These are phyloP conservation scores for Phoenix dactylifera DNA, from an alignment of 176 grass and related monocot genomes.

Conservation along the genomic window DNA sequence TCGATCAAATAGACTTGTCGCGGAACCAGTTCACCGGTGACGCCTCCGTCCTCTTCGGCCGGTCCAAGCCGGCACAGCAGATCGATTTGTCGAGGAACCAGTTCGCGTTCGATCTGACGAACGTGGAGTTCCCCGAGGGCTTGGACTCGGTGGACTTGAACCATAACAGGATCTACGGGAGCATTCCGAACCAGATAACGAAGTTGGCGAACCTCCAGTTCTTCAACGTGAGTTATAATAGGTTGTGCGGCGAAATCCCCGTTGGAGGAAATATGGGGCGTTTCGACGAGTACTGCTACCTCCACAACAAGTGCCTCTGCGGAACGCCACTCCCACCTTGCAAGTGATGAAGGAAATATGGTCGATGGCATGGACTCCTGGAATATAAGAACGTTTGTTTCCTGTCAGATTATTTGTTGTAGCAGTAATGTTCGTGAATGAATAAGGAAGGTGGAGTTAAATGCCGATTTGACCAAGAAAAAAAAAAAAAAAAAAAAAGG, in stretches of 20 bases:
- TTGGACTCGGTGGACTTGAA: constrained; percentile 61
- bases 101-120: constrained; percentile 62
- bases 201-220: constrained; percentile 31
- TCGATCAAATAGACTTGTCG: constrained; percentile 44
- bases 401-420: no score
- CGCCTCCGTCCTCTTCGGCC: constrained; percentile 54
- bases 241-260: constrained; percentile 71
- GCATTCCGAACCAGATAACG: constrained; percentile 43
- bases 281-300: constrained; percentile 33
- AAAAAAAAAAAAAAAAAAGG: no score
- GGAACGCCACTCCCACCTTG: constrained; percentile 52
- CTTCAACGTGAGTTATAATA: constrained; percentile 64
- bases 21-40: constrained; percentile 54
- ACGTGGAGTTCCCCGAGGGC: constrained; percentile 35
- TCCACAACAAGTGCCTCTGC: constrained; percentile 58
- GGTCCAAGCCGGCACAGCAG: constrained; percentile 27
- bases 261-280: constrained; percentile 31
- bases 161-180: constrained; percentile 62
- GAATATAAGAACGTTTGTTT: no score
- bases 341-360: not conserved
- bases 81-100: constrained; percentile 81
- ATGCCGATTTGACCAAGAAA: no score
- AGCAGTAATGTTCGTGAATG: no score
- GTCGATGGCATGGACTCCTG: no score
- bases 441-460: no score